phyloP scores from a whole-genome alignment of 139 green algal genomes.

The Picochlorum sp. region DNA sequence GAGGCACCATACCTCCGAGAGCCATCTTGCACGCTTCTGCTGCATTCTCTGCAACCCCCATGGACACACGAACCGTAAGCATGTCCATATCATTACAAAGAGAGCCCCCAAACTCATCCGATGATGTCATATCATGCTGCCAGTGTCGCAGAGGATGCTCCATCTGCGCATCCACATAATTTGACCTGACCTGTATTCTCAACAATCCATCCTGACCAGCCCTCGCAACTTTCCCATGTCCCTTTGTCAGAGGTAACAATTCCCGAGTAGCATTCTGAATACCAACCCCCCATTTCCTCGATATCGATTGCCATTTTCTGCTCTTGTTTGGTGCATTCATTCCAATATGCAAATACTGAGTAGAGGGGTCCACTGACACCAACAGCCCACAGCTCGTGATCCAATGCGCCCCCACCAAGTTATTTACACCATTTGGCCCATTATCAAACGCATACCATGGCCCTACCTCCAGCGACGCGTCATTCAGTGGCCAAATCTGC shows the following conservation, averaged over 20 bases:
- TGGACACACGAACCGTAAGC: conserved; percentile 19
- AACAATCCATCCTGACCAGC: conserved; percentile 41
- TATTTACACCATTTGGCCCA: conserved; percentile 58
- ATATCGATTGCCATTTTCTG: conserved; percentile 1
- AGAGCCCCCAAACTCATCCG: not conserved
- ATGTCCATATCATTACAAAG: not conserved
- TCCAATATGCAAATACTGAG: conserved; percentile 54
- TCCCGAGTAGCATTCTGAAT: conserved; percentile 46
- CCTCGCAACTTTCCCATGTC: not conserved
- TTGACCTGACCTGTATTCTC: conserved; percentile 36
- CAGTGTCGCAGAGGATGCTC: conserved; percentile 47
- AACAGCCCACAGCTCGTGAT: conserved; percentile 47
- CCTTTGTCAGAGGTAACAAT: conserved; percentile 25
- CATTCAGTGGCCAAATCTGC: conserved; percentile 58
- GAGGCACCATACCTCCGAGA: conserved; percentile 34
- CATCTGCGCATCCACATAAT: conserved; percentile 29
- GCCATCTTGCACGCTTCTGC: conserved; percentile 28
- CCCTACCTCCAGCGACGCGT: conserved; percentile 40
- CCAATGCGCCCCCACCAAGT: conserved; percentile 42
- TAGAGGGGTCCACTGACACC: conserved; percentile 47
- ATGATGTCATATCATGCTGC: not conserved
- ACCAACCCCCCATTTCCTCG: conserved; percentile 30
- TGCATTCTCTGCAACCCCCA: conserved; percentile 35
- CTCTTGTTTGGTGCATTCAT: conserved; percentile 38
- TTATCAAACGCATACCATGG: conserved; percentile 61